Percentiles rank a stretch among this genome's conserved stretches.
These are phyloP conservation scores for Globisporangium carolinianum DNA, from an alignment of 352 stramenopile species.

Conservation along the genomic window DNA sequence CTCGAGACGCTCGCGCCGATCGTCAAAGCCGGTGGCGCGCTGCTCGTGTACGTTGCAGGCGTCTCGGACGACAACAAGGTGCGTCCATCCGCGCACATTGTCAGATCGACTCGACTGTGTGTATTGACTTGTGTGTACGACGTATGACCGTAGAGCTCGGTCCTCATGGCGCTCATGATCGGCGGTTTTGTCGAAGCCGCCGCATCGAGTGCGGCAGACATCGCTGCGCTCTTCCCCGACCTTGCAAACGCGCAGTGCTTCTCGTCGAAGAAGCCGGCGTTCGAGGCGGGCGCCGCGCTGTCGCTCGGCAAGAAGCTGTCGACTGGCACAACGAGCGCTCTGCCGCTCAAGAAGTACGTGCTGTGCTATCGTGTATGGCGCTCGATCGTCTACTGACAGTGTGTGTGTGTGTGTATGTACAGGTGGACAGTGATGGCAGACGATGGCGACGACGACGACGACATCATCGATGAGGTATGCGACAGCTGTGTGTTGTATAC, in stretches of 20 bases:
- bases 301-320: conserved; percentile 38
- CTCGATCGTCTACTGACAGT: background rate
- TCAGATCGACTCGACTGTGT: background rate
- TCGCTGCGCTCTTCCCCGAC: conserved; percentile 34
- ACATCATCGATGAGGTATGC: conserved; percentile 72
- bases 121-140: background rate
- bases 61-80: conserved; percentile 60
- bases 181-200: conserved; percentile 60
- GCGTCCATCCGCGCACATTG: background rate
- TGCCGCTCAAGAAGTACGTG: conserved; percentile 36
- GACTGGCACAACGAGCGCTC: conserved; percentile 4
- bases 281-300: conserved; percentile 42
- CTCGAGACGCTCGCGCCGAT: conserved; percentile 36
- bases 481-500: background rate
- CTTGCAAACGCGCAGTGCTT: conserved; percentile 34
- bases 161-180: conserved; percentile 79
- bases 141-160: conserved; percentile 24
- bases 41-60: conserved; percentile 50
- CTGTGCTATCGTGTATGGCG: background rate
- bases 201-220: conserved; percentile 21
- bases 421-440: conserved; percentile 67
- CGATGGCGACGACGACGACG: conserved; percentile 56
- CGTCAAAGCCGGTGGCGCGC: conserved; percentile 39
- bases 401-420: background rate
- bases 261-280: conserved; percentile 58